phyloP scores from a whole-genome alignment of 2,329 filamentous ascomycete species.

The Alternaria viburni region DNA sequence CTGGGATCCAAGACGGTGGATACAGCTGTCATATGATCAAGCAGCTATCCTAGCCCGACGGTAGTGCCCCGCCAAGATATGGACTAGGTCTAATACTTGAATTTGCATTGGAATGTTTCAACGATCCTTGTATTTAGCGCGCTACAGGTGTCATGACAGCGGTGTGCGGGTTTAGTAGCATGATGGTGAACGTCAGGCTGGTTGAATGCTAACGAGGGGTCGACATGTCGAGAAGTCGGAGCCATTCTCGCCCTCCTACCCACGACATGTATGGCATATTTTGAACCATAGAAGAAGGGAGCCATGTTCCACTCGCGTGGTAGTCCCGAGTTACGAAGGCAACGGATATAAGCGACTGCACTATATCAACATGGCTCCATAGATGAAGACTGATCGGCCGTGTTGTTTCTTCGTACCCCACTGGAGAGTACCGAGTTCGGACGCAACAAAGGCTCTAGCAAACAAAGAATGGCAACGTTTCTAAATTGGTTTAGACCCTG shows the following conservation, averaged over 20 bases:
- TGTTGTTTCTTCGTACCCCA: slow-evolving; percentile 7
- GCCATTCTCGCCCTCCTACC: not conserved
- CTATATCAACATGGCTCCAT: slow-evolving; percentile 1
- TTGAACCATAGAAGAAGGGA: not conserved
- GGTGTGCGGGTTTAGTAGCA: slow-evolving; percentile 9
- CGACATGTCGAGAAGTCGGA: not conserved
- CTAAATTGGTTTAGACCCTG: slow-evolving; percentile 35
- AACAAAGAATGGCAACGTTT: slow-evolving; percentile 17
- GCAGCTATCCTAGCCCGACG: slow-evolving; percentile 25
- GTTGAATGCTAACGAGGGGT: not conserved
- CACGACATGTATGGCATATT: not conserved
- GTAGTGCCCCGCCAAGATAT: slow-evolving; percentile 33
- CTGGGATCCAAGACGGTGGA: slow-evolving; percentile 35
- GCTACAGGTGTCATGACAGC: slow-evolving; percentile 15
- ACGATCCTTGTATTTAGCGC: slow-evolving; percentile 9
- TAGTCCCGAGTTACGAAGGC: not conserved
- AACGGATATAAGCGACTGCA: slow-evolving; percentile 6
- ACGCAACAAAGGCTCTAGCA: slow-evolving; percentile 5
- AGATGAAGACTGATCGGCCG: slow-evolving; percentile 2
- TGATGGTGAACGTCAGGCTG: not conserved
- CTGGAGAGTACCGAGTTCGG: slow-evolving; percentile 10
- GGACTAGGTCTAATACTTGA: slow-evolving; percentile 21
- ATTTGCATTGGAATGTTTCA: slow-evolving; percentile 23
- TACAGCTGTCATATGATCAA: slow-evolving; percentile 43
- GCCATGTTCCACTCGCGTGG: not conserved